Evolutionary conservation across 352 stramenopile species (phyloP).

Genomic region (Globisporangium lucens): DNA sequence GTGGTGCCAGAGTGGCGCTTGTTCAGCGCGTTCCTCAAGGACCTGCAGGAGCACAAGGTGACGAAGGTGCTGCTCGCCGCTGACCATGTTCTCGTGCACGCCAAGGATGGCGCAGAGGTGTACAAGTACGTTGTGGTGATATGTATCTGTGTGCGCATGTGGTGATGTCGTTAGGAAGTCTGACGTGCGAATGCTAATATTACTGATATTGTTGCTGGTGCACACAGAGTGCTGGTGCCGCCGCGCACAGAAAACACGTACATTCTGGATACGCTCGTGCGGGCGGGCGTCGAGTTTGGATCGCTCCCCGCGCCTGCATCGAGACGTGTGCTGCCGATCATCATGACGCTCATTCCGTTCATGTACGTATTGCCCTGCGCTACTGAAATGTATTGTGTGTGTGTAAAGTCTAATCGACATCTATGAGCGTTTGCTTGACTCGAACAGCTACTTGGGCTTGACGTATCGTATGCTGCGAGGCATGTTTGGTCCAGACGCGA

Average conservation of each 20-base stretch:
- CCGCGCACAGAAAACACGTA: conserved; percentile 71
- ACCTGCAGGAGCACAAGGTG: conserved; percentile 44
- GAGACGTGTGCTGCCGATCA: conserved; percentile 44
- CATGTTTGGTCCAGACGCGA: conserved; percentile 45
- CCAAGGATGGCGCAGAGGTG: conserved; percentile 30
- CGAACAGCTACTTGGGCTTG: conserved; percentile 67
- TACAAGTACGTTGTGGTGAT: conserved; percentile 53
- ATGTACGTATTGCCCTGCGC: conserved; percentile 27
- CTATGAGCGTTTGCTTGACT: background rate
- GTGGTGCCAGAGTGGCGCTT: conserved; percentile 40
- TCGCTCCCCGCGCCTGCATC: conserved; percentile 44
- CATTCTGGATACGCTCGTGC: conserved; percentile 60
- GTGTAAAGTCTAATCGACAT: background rate
- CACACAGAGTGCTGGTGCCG: conserved; percentile 58
- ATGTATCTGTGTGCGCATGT: background rate
- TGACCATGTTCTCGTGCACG: conserved; percentile 56
- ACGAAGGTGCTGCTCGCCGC: conserved; percentile 62
- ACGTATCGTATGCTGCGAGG: conserved; percentile 82
- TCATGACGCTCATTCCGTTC: conserved; percentile 73
- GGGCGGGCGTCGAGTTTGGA: conserved; percentile 67
- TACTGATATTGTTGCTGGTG: conserved; percentile 3
- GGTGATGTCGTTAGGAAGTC: background rate
- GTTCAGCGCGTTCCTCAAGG: conserved; percentile 68
- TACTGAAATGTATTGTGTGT: background rate
- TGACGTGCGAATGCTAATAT: conserved; percentile 3